Evolutionary conservation across 208 protist species (phyloP).

Genomic region (Trypanosomatidae sp.): DNA sequence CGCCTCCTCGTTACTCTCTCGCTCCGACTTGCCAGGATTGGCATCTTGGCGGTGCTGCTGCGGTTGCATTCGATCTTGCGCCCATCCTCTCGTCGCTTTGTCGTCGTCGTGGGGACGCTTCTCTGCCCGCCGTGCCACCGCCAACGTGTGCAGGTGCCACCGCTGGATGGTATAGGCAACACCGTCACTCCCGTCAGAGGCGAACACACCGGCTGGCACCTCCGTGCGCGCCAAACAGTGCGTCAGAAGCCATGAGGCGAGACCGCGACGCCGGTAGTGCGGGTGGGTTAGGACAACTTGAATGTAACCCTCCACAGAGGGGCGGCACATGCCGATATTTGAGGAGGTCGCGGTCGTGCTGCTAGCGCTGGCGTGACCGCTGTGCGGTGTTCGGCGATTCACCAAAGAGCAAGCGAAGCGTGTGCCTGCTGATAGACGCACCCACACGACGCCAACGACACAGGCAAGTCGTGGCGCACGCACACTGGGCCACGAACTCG

Average conservation of each 20-base stretch:
- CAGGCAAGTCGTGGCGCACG: slow-evolving; percentile 19
- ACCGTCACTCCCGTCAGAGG: background rate
- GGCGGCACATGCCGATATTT: background rate
- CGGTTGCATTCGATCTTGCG: background rate
- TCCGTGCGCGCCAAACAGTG: slow-evolving; percentile 11
- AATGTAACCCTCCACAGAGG: slow-evolving; percentile 68
- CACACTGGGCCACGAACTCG: background rate
- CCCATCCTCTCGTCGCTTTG: background rate
- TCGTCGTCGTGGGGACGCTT: background rate
- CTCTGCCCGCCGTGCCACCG: background rate
- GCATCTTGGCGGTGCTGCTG: background rate
- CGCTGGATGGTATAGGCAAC: slow-evolving; percentile 23
- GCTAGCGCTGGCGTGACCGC: background rate
- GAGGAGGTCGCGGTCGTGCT: background rate
- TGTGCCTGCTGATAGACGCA: slow-evolving; percentile 32
- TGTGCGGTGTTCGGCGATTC: background rate
- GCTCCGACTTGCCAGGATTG: background rate
- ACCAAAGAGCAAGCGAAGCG: background rate
- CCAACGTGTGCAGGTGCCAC: slow-evolving; percentile 79
- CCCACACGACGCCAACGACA: slow-evolving; percentile 72
- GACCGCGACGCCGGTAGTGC: slow-evolving; percentile 30
- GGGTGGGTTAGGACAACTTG: slow-evolving; percentile 58
- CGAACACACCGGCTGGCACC: slow-evolving; percentile 12
- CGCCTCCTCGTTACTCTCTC: background rate
- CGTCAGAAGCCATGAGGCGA: slow-evolving; percentile 41